phyloP scores from a whole-genome alignment of 768 basidiomycete genomes.

The Mycena floridula region DNA sequence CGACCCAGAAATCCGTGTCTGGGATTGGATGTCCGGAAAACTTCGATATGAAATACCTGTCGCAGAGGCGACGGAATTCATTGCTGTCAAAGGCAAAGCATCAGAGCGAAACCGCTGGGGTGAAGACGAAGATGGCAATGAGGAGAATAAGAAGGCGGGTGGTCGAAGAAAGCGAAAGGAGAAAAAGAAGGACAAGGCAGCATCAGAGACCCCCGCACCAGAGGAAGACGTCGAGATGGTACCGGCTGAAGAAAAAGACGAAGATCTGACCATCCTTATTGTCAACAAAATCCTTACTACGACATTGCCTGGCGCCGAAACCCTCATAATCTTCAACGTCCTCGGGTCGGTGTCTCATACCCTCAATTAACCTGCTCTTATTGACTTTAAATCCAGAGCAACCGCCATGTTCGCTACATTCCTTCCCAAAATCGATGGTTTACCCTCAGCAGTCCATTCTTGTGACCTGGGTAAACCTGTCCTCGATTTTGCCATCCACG shows the following conservation, averaged over 20 bases:
- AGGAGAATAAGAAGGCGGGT: slow-evolving; percentile 19
- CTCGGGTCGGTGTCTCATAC: slow-evolving; percentile 51
- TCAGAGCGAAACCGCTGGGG: slow-evolving; percentile 21
- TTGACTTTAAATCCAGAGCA: slow-evolving; percentile 34
- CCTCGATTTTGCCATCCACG: slow-evolving; percentile 44
- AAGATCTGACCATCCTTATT: slow-evolving; percentile 41
- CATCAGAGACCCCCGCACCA: slow-evolving; percentile 15
- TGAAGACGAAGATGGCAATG: slow-evolving; percentile 26
- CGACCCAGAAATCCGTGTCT: slow-evolving; percentile 67
- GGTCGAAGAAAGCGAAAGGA: slow-evolving; percentile 11
- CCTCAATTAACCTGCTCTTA: neutral
- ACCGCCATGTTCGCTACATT: slow-evolving; percentile 58
- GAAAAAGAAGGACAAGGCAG: slow-evolving; percentile 19
- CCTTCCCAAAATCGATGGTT: slow-evolving; percentile 19
- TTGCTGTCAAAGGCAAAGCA: slow-evolving; percentile 29
- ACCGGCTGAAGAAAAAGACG: slow-evolving; percentile 6
- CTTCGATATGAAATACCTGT: slow-evolving; percentile 49
- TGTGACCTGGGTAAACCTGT: slow-evolving; percentile 55
- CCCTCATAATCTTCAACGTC: slow-evolving; percentile 56
- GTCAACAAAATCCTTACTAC: slow-evolving; percentile 51
- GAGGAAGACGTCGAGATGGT: slow-evolving; percentile 16
- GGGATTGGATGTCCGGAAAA: slow-evolving; percentile 71
- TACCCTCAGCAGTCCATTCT: slow-evolving; percentile 21
- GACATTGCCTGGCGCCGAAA: slow-evolving; percentile 24
- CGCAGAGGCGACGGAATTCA: slow-evolving; percentile 41